These are phyloP conservation scores for Exophiala dermatitidis DNA, from an alignment of 2,329 filamentous ascomycete species.

Conservation along the genomic window DNA sequence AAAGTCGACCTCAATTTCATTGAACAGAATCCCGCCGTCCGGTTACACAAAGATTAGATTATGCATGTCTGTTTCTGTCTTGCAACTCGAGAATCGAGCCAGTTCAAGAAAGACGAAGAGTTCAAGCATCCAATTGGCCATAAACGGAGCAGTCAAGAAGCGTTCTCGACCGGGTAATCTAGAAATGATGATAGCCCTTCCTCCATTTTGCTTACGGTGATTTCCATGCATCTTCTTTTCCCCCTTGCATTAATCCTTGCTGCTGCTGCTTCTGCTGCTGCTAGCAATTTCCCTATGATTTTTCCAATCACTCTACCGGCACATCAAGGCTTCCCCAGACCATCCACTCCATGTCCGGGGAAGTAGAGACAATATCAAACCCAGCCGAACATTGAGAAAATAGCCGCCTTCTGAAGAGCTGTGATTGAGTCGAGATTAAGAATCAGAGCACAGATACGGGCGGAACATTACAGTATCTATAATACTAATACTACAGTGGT, in stretches of 20 bases:
- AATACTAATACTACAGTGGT: background rate
- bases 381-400: conserved; percentile 34
- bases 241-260: background rate
- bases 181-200: conserved; percentile 24
- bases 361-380: conserved; percentile 34
- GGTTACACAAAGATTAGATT: conserved; percentile 71
- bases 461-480: conserved; percentile 42
- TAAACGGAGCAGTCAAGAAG: conserved; percentile 10
- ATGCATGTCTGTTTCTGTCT: background rate
- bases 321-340: conserved; percentile 42
- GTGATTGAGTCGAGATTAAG: conserved; percentile 49
- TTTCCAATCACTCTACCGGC: conserved; percentile 29
- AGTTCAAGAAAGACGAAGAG: conserved; percentile 10
- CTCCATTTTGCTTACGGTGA: background rate
- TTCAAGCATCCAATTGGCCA: background rate
- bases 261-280: background rate
- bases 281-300: conserved; percentile 12
- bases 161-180: conserved; percentile 12
- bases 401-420: conserved; percentile 56
- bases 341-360: conserved; percentile 36
- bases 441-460: conserved; percentile 63
- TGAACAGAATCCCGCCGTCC: conserved; percentile 80
- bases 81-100: too few species aligned
- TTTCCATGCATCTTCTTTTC: background rate
- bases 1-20: conserved; percentile 94